These are phyloP conservation scores for Sporobolomyces phaffii DNA, from an alignment of 768 basidiomycete genomes.

Conservation along the genomic window DNA sequence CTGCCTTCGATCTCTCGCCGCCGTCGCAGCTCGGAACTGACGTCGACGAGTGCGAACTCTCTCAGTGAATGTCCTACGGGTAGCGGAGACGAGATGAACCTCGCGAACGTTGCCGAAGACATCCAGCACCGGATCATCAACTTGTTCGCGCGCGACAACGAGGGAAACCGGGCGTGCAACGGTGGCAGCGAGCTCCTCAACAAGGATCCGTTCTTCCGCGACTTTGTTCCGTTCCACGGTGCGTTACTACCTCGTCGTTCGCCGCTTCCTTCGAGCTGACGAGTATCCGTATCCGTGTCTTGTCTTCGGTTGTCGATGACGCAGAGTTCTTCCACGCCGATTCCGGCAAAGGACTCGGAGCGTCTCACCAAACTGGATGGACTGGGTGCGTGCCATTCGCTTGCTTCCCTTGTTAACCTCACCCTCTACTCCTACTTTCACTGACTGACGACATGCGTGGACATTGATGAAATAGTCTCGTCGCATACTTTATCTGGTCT, in stretches of 20 bases:
- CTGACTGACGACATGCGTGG: neutral
- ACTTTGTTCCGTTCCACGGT: slow-evolving; percentile 94
- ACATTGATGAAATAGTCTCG: slow-evolving; percentile 54
- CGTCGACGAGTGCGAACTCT: neutral
- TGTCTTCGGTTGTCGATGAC: too few species aligned
- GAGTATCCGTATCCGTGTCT: neutral
- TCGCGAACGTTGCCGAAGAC: slow-evolving; percentile 88
- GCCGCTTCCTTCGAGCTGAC: too few species aligned
- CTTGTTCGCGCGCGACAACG: slow-evolving; percentile 86
- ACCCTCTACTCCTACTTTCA: slow-evolving; percentile 36
- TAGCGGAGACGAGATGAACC: slow-evolving; percentile 94
- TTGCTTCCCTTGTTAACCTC: neutral
- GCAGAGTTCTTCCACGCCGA: slow-evolving; percentile 89
- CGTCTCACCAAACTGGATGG: slow-evolving; percentile 99
- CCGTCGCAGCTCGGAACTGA: neutral
- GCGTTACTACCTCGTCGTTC: slow-evolving; percentile 46
- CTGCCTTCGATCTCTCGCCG: neutral
- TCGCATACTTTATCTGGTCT: slow-evolving; percentile 47
- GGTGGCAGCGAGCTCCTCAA: slow-evolving; percentile 82
- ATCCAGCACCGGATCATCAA: slow-evolving; percentile 99
- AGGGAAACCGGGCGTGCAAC: slow-evolving; percentile 78
- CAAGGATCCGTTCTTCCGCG: slow-evolving; percentile 87
- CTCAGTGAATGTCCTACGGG: slow-evolving; percentile 90
- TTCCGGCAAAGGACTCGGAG: slow-evolving; percentile 83
- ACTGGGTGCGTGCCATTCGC: slow-evolving; percentile 40